Evolutionary conservation across 805 yeast genomes (phyloP), one percentile per base, ranked within the genome.

Genomic region (Cyberlindnera samutprakarnensis): DNA sequence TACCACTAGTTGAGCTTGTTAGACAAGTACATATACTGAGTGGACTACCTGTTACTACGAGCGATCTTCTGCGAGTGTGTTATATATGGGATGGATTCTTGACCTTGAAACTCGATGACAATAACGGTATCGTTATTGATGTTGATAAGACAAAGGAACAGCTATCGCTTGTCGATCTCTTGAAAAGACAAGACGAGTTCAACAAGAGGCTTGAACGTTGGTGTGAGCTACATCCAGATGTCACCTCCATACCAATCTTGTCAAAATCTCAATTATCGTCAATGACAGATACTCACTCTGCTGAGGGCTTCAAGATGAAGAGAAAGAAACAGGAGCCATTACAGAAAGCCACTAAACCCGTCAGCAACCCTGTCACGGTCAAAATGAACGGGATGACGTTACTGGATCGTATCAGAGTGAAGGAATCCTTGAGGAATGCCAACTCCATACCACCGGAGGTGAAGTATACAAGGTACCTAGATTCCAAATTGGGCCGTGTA

Each of bases 361-460:
- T 18, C 8, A 14, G 21, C 13, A 23, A 19, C 7, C 21, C 25
- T 10, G 8, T 11, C 11, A 28, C 23, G n/a, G 15, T 8, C 4
- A 37, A 36, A 1, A 21, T 29, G 7, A 31, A 29, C 7, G 45
- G 44, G 8, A 27, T 56, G 8, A 47, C 64, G 1, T 41, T 68
- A 6, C 37, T 66, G 10, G 66, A 68, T 26, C 47, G 72, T 27
- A 62, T 66, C 29, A 54, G 51, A 32, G 35, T 45, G 26, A 64
- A 59, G 41, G 70, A 68, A 34, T 42, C 45, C 14, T 42, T 36
- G 12, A 47, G 33, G 13, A 28, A 39, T 6, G 35, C 33, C 2
- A 37, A 38, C 13, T 24, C 31, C 6, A 15, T 40, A 0, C 23
- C 47, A 4, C 57, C 59, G 3, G 51, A 55, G 18, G 37, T 37